A percentile compares a stretch with the other conserved stretches of the same genome.
Evolutionary conservation across 2,329 filamentous ascomycete species (phyloP).

Genomic region (Epichloe coenophiala): DNA sequence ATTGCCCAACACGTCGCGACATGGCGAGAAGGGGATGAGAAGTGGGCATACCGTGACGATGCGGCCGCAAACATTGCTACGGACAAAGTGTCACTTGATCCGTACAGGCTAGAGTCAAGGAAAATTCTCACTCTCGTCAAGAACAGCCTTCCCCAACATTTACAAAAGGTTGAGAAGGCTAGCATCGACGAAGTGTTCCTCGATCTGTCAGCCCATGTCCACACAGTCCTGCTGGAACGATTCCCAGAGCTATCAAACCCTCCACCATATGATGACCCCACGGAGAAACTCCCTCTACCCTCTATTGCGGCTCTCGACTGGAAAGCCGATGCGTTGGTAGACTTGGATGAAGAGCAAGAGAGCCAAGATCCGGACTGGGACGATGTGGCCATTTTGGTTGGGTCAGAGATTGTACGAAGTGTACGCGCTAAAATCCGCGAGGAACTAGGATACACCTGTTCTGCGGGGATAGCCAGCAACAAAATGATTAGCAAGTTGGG

Average conservation of each 20-base stretch:
- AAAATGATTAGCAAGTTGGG: constrained; percentile 94
- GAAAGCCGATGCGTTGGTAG: constrained; percentile 69
- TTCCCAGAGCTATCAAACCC: constrained; percentile 57
- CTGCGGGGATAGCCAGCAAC: constrained; percentile 76
- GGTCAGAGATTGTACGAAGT: constrained; percentile 73
- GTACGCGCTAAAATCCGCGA: constrained; percentile 57
- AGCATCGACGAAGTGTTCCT: constrained; percentile 93
- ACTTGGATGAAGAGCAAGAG: constrained; percentile 64
- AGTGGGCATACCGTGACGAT: constrained; percentile 82
- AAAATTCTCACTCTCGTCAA: constrained; percentile 72
- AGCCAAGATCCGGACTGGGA: constrained; percentile 88
- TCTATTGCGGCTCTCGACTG: constrained; percentile 61
- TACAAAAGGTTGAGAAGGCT: constrained; percentile 79
- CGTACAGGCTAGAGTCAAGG: constrained; percentile 74
- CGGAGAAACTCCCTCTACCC: constrained; percentile 59
- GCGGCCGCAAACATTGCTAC: constrained; percentile 66
- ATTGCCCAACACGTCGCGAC: constrained; percentile 88
- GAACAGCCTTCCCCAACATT: constrained; percentile 48
- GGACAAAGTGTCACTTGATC: constrained; percentile 89
- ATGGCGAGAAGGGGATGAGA: constrained; percentile 82
- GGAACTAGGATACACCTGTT: constrained; percentile 76
- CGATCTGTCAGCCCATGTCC: constrained; percentile 76
- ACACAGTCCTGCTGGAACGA: constrained; percentile 57
- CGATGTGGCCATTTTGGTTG: constrained; percentile 75
- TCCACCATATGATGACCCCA: constrained; percentile 60